Evolutionary conservation across 1,139 yeast species (phyloP).

Genomic region (Geotrichum carabidarum): DNA sequence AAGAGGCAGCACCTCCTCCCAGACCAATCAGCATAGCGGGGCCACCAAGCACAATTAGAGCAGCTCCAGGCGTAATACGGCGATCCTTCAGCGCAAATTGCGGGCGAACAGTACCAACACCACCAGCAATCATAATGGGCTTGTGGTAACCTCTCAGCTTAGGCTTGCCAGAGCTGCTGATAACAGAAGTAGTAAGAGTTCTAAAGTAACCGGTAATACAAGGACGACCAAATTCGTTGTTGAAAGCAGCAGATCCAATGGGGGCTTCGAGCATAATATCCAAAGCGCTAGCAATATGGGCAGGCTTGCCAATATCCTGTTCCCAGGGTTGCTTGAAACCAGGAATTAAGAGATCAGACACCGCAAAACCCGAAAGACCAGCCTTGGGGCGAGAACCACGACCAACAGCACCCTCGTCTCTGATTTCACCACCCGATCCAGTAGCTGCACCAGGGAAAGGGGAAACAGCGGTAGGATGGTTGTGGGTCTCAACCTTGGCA

Average conservation of each 20-base stretch:
- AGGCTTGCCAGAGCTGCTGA: slow-evolving; percentile 53
- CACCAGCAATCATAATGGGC: slow-evolving; percentile 99
- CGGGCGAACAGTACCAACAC: slow-evolving; percentile 95
- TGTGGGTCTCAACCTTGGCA: slow-evolving; percentile 96
- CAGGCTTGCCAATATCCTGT: slow-evolving; percentile 76
- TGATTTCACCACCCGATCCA: slow-evolving; percentile 99
- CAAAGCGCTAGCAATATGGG: slow-evolving; percentile 85
- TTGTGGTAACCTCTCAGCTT: slow-evolving; percentile 96
- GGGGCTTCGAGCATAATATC: slow-evolving; percentile 98
- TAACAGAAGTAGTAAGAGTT: slow-evolving; percentile 79
- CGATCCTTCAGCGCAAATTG: slow-evolving; percentile 83
- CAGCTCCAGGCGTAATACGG: slow-evolving; percentile 87
- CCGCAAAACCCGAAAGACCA: slow-evolving; percentile 90
- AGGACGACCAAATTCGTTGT: slow-evolving; percentile 98
- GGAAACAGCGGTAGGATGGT: slow-evolving; percentile 98
- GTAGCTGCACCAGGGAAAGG: slow-evolving; percentile 99
- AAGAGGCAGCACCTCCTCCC: slow-evolving; percentile 99
- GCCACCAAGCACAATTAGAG: slow-evolving; percentile 92
- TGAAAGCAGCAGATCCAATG: slow-evolving; percentile 95
- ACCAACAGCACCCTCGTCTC: slow-evolving; percentile 99
- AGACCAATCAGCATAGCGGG: slow-evolving; percentile 98
- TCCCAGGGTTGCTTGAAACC: slow-evolving; percentile 93
- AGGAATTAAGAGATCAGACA: slow-evolving; percentile 86
- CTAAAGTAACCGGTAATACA: slow-evolving; percentile 96
- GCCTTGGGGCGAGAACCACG: slow-evolving; percentile 97